These are phyloP conservation scores for Saccharomycopsis malanga DNA, from an alignment of 805 yeast species.

Conservation along the genomic window DNA sequence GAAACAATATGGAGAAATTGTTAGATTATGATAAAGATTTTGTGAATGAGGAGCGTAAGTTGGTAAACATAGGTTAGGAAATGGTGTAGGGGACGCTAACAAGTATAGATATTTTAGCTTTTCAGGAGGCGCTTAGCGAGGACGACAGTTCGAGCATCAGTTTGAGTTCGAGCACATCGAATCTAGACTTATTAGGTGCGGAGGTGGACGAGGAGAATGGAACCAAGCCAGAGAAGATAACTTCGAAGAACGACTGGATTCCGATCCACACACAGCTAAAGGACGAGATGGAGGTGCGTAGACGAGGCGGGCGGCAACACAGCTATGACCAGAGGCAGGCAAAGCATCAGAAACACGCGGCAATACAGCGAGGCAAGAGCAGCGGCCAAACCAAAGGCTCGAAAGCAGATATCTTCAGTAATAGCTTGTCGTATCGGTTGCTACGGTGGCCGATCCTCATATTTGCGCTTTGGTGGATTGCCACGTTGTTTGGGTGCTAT, in stretches of 20 bases:
- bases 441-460: slow-evolving; percentile 62
- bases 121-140: slow-evolving; percentile 32
- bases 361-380: slow-evolving; percentile 1
- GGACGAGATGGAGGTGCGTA: slow-evolving; percentile 25
- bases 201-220: slow-evolving; percentile 6
- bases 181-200: background rate
- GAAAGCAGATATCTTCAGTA: slow-evolving; percentile 10
- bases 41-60: slow-evolving; percentile 28
- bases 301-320: slow-evolving; percentile 23
- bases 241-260: slow-evolving; percentile 41
- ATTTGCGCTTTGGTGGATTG: slow-evolving; percentile 47
- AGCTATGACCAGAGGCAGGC: too few species aligned
- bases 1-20: slow-evolving; percentile 18
- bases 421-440: slow-evolving; percentile 39
- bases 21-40: slow-evolving; percentile 26
- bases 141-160: slow-evolving; percentile 26
- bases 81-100: background rate
- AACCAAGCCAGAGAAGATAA: slow-evolving; percentile 30
- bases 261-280: slow-evolving; percentile 31
- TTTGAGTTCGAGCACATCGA: slow-evolving; percentile 16
- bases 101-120: slow-evolving; percentile 30
- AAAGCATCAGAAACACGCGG: slow-evolving; percentile 11
- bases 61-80: slow-evolving; percentile 22
- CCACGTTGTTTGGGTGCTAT: slow-evolving; percentile 42
- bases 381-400: background rate